phyloP scores from a whole-genome alignment of 768 basidiomycete genomes.

The Russula sp. region DNA sequence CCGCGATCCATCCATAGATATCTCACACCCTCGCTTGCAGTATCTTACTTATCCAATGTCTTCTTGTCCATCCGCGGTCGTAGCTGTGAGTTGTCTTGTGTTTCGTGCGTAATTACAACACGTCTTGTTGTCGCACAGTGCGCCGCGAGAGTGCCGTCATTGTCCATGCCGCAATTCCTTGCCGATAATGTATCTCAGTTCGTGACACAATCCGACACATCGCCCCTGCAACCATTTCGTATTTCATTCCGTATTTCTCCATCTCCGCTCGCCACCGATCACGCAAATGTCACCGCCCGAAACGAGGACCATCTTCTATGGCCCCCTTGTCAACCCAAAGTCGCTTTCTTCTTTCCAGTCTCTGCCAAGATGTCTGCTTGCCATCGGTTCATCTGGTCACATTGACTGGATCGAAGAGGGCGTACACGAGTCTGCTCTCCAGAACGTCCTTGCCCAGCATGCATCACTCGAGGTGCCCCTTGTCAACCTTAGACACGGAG shows the following conservation, averaged over 20 bases:
- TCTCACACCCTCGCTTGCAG: constrained; percentile 4
- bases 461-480: constrained; percentile 42
- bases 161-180: neutral
- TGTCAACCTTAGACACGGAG: constrained; percentile 42
- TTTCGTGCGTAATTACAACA: constrained; percentile 13
- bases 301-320: constrained; percentile 44
- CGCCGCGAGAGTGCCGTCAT: constrained; percentile 3
- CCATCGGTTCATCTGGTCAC: constrained; percentile 48
- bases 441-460: constrained; percentile 50
- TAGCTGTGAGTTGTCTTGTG: neutral
- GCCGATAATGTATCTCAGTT: neutral
- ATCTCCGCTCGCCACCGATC: neutral
- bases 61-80: constrained; percentile 9
- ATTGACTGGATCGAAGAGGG: constrained; percentile 73
- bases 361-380: constrained; percentile 53
- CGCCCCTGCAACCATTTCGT: too few relatives aligned
- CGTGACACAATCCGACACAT: neutral
- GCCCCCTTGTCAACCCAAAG: constrained; percentile 55
- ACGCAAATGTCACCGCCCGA: neutral
- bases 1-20: constrained; percentile 4
- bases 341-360: constrained; percentile 45
- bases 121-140: constrained; percentile 4
- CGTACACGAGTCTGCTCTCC: constrained; percentile 47
- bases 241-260: neutral
- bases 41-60: neutral